A percentile compares a stretch with the other conserved stretches of the same genome.
Evolutionary conservation across 2,329 filamentous ascomycete genomes (phyloP).

Genomic region (Grosmannia clavigera): DNA sequence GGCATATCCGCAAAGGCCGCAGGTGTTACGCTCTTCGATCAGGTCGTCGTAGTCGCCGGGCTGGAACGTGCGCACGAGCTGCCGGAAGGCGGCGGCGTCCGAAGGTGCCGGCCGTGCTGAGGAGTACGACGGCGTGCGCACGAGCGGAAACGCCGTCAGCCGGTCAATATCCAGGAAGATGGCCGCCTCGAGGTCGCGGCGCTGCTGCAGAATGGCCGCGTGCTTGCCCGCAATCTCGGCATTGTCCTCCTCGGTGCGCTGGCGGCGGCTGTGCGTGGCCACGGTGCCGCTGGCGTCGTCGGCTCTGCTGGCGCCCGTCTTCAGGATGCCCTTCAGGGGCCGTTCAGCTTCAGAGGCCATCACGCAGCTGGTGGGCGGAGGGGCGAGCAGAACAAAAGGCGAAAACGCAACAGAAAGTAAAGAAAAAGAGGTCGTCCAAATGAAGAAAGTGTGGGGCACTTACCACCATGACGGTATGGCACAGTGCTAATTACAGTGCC

Average conservation of each 20-base stretch:
- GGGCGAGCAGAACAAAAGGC: neutral
- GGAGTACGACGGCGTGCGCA: constrained; percentile 18
- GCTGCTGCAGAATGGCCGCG: constrained; percentile 69
- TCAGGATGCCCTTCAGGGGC: constrained; percentile 39
- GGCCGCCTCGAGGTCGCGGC: constrained; percentile 62
- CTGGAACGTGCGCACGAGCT: constrained; percentile 60
- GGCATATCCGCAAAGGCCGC: constrained; percentile 69
- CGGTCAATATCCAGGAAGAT: constrained; percentile 62
- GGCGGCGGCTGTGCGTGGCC: constrained; percentile 16
- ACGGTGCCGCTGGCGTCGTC: constrained; percentile 5
- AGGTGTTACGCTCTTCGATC: constrained; percentile 78
- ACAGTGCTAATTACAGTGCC: neutral
- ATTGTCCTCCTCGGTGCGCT: constrained; percentile 27
- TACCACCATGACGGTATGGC: neutral
- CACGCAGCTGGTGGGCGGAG: constrained; percentile 18
- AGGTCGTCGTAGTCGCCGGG: constrained; percentile 82
- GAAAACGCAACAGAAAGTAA: neutral
- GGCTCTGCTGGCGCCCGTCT: constrained; percentile 36
- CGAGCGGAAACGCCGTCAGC: constrained; percentile 49
- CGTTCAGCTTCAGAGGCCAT: constrained; percentile 29
- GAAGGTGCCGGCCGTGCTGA: constrained; percentile 38
- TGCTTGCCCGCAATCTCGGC: constrained; percentile 65
- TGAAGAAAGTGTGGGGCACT: neutral
- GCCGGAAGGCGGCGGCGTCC: constrained; percentile 55
- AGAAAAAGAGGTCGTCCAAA: neutral